Conservation (phyloP, 1,284 basidiomycete species). For the Papiliotrema terrestris region DNA sequence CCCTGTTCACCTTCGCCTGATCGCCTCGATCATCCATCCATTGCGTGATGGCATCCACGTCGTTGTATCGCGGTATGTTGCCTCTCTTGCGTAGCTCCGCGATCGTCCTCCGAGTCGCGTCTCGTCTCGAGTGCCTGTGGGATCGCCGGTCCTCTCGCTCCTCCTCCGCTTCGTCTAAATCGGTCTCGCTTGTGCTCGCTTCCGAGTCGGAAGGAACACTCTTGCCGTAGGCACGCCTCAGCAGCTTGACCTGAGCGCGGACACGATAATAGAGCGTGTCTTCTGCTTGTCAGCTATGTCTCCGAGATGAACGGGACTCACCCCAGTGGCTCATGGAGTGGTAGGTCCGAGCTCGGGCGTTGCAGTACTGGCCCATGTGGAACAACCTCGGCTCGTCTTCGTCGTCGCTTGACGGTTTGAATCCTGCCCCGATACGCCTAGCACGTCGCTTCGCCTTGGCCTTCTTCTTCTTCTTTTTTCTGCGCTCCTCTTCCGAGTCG, state of each 20-base stretch:
- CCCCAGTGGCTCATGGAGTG: constrained; percentile 81
- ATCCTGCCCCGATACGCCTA: too few relatives aligned
- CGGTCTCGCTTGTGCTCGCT: constrained; percentile 13
- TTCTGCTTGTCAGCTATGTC: constrained; percentile 54
- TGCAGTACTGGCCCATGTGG: constrained; percentile 63
- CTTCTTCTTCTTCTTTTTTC: background rate
- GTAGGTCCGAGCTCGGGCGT: constrained; percentile 62
- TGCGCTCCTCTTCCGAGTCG: constrained; percentile 7
- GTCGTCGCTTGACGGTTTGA: too few relatives aligned
- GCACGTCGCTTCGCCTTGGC: constrained; percentile 1
- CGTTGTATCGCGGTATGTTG: constrained; percentile 33
- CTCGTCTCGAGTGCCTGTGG: constrained; percentile 7
- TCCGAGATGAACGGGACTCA: constrained; percentile 42
- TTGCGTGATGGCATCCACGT: constrained; percentile 71
- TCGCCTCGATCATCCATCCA: constrained; percentile 70
- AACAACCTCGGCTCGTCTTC: constrained; percentile 1
- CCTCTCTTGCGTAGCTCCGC: constrained; percentile 10
- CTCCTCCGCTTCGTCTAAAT: constrained; percentile 19
- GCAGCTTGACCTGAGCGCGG: constrained; percentile 23
- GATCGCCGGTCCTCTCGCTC: constrained; percentile 19
- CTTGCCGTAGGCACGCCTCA: constrained; percentile 24
- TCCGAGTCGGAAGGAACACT: constrained; percentile 17
- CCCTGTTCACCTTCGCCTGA: constrained; percentile 55
- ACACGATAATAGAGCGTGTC: constrained; percentile 26
- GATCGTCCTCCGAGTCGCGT: constrained; percentile 13